phyloP scores from a whole-genome alignment of 139 green algal species.

The Micractinium conductrix region DNA sequence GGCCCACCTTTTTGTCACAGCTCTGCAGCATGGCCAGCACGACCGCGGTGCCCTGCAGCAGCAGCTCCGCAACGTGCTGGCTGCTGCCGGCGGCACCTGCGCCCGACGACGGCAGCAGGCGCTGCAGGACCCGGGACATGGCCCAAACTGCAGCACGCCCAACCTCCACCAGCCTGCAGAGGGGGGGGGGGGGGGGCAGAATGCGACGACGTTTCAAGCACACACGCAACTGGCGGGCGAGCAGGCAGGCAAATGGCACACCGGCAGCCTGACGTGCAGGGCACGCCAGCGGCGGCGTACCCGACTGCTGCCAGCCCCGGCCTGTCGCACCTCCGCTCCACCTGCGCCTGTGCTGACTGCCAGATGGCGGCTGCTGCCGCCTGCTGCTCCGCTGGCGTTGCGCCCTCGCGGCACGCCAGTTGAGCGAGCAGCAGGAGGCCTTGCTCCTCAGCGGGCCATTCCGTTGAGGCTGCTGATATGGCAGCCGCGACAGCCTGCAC shows the following conservation, averaged over 20 bases:
- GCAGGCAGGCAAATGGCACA: too few relatives aligned
- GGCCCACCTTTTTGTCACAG: constrained; percentile 24
- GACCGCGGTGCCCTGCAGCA: constrained; percentile 4
- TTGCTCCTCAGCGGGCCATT: not conserved
- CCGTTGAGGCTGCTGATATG: not conserved
- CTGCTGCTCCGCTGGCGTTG: not conserved
- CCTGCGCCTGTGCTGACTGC: constrained; percentile 18
- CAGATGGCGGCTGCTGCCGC: constrained; percentile 15
- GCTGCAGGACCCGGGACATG: constrained; percentile 18
- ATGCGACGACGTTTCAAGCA: too few relatives aligned
- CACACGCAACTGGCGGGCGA: too few relatives aligned
- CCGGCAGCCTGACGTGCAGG: too few relatives aligned
- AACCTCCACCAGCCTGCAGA: not conserved
- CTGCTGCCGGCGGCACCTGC: not conserved
- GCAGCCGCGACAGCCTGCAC: not conserved
- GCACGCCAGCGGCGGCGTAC: too few relatives aligned
- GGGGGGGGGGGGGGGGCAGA: too few relatives aligned
- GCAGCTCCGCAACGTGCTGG: constrained; percentile 1
- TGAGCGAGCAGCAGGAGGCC: constrained; percentile 22
- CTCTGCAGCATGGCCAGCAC: constrained; percentile 29
- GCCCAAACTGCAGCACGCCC: constrained; percentile 12
- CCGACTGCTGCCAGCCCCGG: too few relatives aligned
- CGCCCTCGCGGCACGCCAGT: constrained; percentile 23
- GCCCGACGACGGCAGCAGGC: not conserved
- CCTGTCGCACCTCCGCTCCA: not conserved